Conservation (phyloP, 208 protist species). For the Acanthamoeba sp. region DNA sequence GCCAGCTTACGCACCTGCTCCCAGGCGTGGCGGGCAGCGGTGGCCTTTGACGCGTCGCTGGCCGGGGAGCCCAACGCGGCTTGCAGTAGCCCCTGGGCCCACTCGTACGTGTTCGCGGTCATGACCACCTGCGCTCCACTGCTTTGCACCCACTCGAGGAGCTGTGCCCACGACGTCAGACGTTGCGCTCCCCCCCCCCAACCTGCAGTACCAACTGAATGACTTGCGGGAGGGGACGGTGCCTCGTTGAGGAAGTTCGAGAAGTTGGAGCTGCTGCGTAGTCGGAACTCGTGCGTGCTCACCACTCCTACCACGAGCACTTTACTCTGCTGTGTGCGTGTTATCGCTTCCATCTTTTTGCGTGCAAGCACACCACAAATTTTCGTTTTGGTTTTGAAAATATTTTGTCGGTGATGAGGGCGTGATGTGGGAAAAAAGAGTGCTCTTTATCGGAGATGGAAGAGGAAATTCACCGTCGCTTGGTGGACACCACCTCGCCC, state of each 20-base stretch:
- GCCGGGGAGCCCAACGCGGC: too few species aligned
- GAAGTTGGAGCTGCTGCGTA: not conserved
- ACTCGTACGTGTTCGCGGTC: slow-evolving; percentile 6
- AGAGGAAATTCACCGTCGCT: slow-evolving; percentile 30
- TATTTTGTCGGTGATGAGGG: too few species aligned
- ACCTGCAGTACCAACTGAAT: too few species aligned
- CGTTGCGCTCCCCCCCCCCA: too few species aligned
- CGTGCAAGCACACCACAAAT: too few species aligned
- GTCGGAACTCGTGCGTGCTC: slow-evolving; percentile 26
- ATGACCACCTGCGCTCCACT: not conserved
- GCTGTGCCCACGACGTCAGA: not conserved
- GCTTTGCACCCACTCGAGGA: not conserved
- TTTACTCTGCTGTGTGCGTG: not conserved
- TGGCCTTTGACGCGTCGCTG: too few species aligned
- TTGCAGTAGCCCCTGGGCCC: not conserved
- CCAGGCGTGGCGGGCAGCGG: not conserved
- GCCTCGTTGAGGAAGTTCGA: not conserved
- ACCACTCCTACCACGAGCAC: slow-evolving; percentile 1
- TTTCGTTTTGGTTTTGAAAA: not conserved
- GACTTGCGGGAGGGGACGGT: too few species aligned
- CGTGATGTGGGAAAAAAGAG: not conserved
- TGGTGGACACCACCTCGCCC: slow-evolving; percentile 27
- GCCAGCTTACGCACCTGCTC: not conserved
- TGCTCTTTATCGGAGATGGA: not conserved
- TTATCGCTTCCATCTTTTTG: not conserved